phyloP scores from a whole-genome alignment of 169 alveolate species.

The Plasmodium gonderi region DNA sequence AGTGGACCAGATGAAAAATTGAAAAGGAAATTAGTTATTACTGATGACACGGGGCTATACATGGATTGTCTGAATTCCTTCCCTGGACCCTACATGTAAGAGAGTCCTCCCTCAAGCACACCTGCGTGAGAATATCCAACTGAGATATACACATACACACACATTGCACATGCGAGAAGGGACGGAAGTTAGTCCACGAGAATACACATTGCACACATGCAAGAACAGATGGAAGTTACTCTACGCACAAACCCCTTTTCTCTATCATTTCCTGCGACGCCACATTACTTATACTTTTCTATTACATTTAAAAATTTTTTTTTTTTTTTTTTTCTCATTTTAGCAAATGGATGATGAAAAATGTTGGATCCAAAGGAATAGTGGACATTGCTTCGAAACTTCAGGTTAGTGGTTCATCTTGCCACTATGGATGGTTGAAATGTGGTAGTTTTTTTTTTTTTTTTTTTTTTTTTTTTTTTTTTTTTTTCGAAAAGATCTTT shows the following conservation, averaged over 20 bases:
- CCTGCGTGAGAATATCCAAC: no score
- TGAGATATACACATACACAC: no score
- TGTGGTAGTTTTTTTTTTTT: no score
- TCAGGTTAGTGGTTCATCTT: neutral
- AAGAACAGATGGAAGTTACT: no score
- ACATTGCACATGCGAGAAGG: no score
- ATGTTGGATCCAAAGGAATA: conserved; percentile 17
- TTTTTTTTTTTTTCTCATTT: neutral
- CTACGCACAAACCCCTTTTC: no score
- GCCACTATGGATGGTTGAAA: neutral
- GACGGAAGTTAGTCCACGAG: no score
- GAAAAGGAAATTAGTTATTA: conserved; percentile 1
- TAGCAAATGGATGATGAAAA: conserved; percentile 48
- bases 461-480: no score
- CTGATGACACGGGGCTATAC: conserved; percentile 60
- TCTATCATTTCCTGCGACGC: neutral
- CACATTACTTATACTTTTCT: neutral
- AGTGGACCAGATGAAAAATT: neutral
- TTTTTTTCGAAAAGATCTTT: no score
- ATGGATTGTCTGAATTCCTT: conserved; percentile 17
- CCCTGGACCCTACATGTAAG: conserved; percentile 63
- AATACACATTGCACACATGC: no score
- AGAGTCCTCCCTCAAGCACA: no score
- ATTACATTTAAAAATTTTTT: neutral
- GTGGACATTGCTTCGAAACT: neutral